A percentile compares a stretch with the other conserved stretches of the same genome.
These are phyloP conservation scores for Chytriomyces sp. DNA, from an alignment of 192 early-diverging fungal species.

Conservation along the genomic window DNA sequence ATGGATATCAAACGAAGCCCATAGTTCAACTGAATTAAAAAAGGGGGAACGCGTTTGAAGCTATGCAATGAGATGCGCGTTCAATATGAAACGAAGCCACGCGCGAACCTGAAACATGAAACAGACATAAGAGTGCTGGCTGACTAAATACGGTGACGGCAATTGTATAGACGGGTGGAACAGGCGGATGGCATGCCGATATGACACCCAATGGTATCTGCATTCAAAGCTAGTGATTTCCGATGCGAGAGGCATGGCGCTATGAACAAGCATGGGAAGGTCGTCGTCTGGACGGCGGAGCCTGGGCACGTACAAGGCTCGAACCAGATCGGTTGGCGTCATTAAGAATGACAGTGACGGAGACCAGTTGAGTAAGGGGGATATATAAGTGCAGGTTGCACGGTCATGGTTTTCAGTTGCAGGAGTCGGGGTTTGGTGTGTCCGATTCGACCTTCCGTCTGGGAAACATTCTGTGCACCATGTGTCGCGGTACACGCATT, in stretches of 20 bases:
- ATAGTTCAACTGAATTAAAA: not conserved
- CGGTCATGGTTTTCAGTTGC: not conserved
- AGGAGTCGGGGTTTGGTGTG: not conserved
- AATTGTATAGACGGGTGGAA: slow-evolving; percentile 11
- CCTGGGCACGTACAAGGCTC: not conserved
- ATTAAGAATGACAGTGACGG: not conserved
- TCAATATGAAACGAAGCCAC: not conserved
- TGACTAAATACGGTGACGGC: not conserved
- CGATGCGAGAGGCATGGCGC: slow-evolving; percentile 14
- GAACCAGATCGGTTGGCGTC: not conserved
- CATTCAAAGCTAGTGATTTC: slow-evolving; percentile 29
- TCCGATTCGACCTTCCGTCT: not conserved
- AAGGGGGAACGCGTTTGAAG: not conserved
- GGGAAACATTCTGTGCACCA: slow-evolving; percentile 4
- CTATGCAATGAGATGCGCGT: not conserved
- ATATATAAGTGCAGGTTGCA: too few species aligned
- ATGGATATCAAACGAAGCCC: slow-evolving; percentile 30
- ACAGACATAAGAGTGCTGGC: slow-evolving; percentile 9
- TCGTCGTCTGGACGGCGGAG: slow-evolving; percentile 13
- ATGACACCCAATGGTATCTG: slow-evolving; percentile 24
- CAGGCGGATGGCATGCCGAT: not conserved
- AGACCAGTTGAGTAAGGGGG: too few species aligned
- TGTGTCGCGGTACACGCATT: not conserved
- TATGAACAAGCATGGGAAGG: slow-evolving; percentile 16
- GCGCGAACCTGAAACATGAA: slow-evolving; percentile 24